A percentile compares a stretch with the other conserved stretches of the same genome.
phyloP scores from a whole-genome alignment of 169 alveolate species.

The Fabrea salina region DNA sequence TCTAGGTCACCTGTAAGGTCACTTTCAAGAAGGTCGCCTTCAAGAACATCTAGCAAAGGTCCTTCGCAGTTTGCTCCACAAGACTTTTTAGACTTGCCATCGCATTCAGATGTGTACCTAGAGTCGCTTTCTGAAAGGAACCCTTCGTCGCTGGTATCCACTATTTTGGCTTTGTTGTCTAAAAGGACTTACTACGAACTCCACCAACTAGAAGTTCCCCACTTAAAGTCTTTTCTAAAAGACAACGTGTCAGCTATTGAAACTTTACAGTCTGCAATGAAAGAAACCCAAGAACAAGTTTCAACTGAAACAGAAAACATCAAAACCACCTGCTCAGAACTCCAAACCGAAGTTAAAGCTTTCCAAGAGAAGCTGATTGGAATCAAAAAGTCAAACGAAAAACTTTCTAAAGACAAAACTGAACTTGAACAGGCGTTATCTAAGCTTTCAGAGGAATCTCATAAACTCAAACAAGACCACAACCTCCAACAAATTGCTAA shows the following conservation, averaged over 20 bases:
- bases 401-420: neutral
- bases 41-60: conserved; percentile 6
- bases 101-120: neutral
- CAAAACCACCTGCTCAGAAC: neutral
- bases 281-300: conserved; percentile 12
- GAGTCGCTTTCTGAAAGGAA: neutral
- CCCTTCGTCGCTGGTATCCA: neutral
- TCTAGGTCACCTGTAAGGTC: conserved; percentile 11
- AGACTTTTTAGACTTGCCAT: neutral
- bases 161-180: neutral
- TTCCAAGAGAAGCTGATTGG: neutral
- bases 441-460: neutral
- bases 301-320: conserved; percentile 12
- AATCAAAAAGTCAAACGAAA: neutral
- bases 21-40: neutral
- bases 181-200: neutral
- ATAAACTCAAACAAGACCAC: neutral
- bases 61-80: neutral
- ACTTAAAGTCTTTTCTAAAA: no score
- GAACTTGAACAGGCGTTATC: neutral
- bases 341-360: neutral
- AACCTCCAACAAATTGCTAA: neutral
- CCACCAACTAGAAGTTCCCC: no score
- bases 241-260: no score
- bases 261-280: neutral